A percentile compares a stretch with the other conserved stretches of the same genome.
phyloP scores from a whole-genome alignment of 257 asterid genomes.

The Rubia yunnanensis region DNA sequence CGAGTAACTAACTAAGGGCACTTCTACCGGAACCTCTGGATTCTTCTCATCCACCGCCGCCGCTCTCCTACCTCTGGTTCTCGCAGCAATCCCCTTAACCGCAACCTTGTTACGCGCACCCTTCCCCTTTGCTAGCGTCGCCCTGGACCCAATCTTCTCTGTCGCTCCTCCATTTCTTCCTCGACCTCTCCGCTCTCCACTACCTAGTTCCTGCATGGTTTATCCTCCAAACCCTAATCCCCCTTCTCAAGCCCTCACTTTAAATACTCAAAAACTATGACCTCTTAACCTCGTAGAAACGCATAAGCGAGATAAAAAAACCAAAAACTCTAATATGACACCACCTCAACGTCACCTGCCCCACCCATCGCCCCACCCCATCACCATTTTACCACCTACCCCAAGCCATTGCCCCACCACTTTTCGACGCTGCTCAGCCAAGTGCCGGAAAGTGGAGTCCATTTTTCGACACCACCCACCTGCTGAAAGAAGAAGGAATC shows the following conservation, averaged over 20 bases:
- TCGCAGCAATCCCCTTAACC: conserved; percentile 48
- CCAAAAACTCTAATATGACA: background rate
- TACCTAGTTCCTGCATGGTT: conserved; percentile 77
- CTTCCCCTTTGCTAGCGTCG: conserved; percentile 18
- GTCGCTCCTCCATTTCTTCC: conserved; percentile 15
- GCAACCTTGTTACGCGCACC: conserved; percentile 15
- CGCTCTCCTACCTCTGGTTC: conserved; percentile 50
- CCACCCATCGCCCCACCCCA: too few relatives aligned
- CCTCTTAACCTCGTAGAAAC: too few relatives aligned
- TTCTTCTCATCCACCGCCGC: conserved; percentile 27
- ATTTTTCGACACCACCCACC: too few relatives aligned
- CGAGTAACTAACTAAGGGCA: too few relatives aligned
- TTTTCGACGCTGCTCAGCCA: too few relatives aligned
- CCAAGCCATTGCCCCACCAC: too few relatives aligned
- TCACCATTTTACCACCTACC: too few relatives aligned
- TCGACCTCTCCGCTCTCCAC: conserved; percentile 70
- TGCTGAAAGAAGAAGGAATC: too few relatives aligned
- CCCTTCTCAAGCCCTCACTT: conserved; percentile 16
- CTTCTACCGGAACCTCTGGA: conserved; percentile 29
- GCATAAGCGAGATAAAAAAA: background rate
- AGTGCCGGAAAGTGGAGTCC: too few relatives aligned
- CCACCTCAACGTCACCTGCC: too few relatives aligned
- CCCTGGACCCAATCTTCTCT: conserved; percentile 12
- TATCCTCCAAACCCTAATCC: conserved; percentile 55
- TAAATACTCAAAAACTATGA: background rate